A percentile compares a stretch with the other conserved stretches of the same genome.
Evolutionary conservation across 306 rosid species (phyloP).

Genomic region (Bauhinia variegata): DNA sequence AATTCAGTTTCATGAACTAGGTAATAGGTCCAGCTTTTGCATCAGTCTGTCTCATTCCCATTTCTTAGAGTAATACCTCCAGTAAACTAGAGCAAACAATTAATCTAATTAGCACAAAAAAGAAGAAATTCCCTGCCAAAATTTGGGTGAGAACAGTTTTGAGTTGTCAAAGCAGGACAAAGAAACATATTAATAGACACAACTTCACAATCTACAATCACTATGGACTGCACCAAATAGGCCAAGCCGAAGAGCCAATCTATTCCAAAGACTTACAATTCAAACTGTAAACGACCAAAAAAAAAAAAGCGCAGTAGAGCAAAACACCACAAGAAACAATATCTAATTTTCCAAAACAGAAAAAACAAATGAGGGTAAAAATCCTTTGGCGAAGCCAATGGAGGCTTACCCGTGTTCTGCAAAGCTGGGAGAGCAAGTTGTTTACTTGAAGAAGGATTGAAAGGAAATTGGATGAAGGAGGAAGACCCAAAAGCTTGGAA

Average conservation of each 20-base stretch:
- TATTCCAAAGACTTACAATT: neutral
- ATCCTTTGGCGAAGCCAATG: neutral
- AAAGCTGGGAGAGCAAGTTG: conserved; percentile 41
- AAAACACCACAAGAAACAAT: neutral
- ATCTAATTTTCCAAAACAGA: neutral
- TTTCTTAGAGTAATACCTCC: neutral
- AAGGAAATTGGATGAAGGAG: conserved; percentile 32
- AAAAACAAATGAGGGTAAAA: neutral
- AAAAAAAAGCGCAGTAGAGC: neutral
- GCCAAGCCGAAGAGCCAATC: neutral
- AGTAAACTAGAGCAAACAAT: neutral
- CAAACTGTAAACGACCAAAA: neutral
- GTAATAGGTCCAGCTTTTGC: neutral
- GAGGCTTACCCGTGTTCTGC: conserved; percentile 49
- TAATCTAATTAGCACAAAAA: neutral
- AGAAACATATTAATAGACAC: conserved; percentile 1
- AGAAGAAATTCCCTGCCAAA: neutral
- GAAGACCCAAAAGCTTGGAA: conserved; percentile 22
- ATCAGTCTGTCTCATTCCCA: neutral
- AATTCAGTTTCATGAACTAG: neutral
- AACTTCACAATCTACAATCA: neutral
- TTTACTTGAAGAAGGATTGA: conserved; percentile 37
- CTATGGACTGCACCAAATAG: neutral
- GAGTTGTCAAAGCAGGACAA: conserved; percentile 11
- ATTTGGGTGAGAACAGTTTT: neutral